phyloP scores from a whole-genome alignment of 176 grass and related monocot genomes.

The Raddia guianensis region DNA sequence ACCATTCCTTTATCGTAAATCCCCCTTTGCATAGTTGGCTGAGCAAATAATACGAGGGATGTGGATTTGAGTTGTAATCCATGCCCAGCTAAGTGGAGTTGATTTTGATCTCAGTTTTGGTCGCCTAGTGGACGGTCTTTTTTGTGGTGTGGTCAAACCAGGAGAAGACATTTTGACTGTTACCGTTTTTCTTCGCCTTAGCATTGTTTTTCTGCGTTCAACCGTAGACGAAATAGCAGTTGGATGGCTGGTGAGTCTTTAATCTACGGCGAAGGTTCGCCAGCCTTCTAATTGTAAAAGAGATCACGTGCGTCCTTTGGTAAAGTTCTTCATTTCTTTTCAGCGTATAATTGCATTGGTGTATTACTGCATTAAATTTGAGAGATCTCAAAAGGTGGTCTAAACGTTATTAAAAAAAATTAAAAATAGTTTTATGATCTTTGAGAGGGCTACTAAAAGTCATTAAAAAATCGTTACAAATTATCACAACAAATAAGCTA shows the following conservation, averaged over 20 bases:
- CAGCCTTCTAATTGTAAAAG: not conserved
- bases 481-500: no score
- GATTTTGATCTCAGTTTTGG: constrained; percentile 47
- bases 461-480: no score
- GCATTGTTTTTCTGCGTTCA: not conserved
- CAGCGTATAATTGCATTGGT: no score
- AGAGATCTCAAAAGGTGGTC: no score
- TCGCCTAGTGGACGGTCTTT: not conserved
- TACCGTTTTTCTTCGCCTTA: not conserved
- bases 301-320: not conserved
- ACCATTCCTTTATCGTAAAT: constrained; percentile 42
- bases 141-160: not conserved
- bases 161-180: not conserved
- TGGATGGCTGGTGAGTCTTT: not conserved
- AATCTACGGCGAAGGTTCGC: not conserved
- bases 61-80: constrained; percentile 41
- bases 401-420: no score
- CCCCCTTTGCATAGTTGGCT: constrained; percentile 47
- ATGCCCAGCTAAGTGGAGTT: constrained; percentile 40
- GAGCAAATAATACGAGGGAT: constrained; percentile 58
- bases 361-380: no score
- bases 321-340: not conserved
- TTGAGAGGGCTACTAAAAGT: no score
- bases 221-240: not conserved
- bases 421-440: no score